Conservation (phyloP, 1,284 basidiomycete genomes). For the Pseudozyma pruni region DNA sequence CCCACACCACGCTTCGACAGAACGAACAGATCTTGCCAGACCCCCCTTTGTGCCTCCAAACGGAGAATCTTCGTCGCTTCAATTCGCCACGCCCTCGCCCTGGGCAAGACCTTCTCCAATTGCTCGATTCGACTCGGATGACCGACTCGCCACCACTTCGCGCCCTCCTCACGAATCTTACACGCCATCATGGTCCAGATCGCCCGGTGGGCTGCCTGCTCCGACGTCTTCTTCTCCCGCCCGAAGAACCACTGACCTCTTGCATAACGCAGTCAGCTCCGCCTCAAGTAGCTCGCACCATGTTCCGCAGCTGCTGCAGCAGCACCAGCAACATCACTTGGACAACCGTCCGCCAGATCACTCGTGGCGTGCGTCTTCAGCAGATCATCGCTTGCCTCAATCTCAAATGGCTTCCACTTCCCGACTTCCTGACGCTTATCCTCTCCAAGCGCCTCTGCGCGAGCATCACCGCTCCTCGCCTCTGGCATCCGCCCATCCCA, state of each 20-base stretch:
- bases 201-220: slow-evolving; percentile 2
- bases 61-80: slow-evolving; percentile 5
- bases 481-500: slow-evolving; percentile 9
- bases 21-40: background rate
- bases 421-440: slow-evolving; percentile 17
- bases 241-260: too few relatives aligned
- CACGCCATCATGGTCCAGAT: slow-evolving; percentile 12
- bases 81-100: slow-evolving; percentile 6
- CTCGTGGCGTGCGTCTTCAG: slow-evolving; percentile 8
- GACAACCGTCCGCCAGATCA: slow-evolving; percentile 11
- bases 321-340: slow-evolving; percentile 6
- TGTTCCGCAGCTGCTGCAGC: slow-evolving; percentile 13
- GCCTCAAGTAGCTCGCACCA: slow-evolving; percentile 11
- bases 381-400: slow-evolving; percentile 7
- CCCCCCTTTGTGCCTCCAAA: background rate
- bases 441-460: slow-evolving; percentile 20
- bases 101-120: slow-evolving; percentile 10
- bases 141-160: background rate
- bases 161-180: slow-evolving; percentile 3
- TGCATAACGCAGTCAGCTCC: background rate
- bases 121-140: slow-evolving; percentile 8
- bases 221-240: too few relatives aligned
- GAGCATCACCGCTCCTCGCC: slow-evolving; percentile 31
- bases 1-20: background rate
- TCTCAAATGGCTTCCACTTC: slow-evolving; percentile 1